Conservation (phyloP, 208 protist genomes). For the Porcisia deanei region DNA sequence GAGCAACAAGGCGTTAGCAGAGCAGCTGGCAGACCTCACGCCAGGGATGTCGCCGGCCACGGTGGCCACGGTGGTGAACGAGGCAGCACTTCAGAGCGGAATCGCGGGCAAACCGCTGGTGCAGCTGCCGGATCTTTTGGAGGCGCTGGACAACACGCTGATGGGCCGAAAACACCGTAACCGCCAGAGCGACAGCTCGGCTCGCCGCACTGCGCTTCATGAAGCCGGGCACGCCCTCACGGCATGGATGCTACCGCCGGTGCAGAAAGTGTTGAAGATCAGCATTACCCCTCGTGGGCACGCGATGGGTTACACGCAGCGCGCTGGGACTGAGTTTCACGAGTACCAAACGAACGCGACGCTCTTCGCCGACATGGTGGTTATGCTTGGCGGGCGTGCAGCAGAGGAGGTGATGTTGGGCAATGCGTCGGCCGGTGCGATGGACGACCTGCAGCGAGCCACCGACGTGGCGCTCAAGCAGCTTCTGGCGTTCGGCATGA, state of each 20-base stretch:
- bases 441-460: conserved; percentile 88
- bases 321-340: conserved; percentile 81
- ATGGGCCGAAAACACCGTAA: conserved; percentile 85
- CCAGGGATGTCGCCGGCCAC: conserved; percentile 93
- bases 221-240: conserved; percentile 77
- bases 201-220: conserved; percentile 76
- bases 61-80: conserved; percentile 97
- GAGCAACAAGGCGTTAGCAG: conserved; percentile 49
- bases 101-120: conserved; percentile 82
- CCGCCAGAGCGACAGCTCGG: conserved; percentile 58
- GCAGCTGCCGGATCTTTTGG: conserved; percentile 60
- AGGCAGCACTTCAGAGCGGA: conserved; percentile 92
- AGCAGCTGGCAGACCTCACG: conserved; percentile 80
- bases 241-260: conserved; percentile 75
- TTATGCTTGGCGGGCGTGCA: conserved; percentile 84
- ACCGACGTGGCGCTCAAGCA: conserved; percentile 86
- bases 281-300: conserved; percentile 82
- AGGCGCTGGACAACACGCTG: conserved; percentile 86
- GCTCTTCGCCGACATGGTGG: conserved; percentile 85
- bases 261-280: conserved; percentile 82
- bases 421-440: conserved; percentile 85
- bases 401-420: conserved; percentile 90
- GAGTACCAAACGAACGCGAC: conserved; percentile 89
- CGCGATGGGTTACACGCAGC: conserved; percentile 89
- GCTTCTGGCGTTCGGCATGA: conserved; percentile 88